Conservation (phyloP, 192 early-diverging fungal species). For the Backusella australiensis region DNA sequence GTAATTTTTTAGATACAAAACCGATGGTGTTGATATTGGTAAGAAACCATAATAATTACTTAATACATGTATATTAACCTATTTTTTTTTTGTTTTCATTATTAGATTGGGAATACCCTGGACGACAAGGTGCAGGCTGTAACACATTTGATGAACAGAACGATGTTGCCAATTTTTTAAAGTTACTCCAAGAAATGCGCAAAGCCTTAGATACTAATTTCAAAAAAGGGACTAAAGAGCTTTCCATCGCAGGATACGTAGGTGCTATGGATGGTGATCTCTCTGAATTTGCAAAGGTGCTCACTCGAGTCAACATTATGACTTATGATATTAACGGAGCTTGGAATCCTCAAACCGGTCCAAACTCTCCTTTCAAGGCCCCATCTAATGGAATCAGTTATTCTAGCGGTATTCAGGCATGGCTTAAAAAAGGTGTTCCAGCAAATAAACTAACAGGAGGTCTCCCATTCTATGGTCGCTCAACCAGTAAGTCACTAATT, state of each 20-base stretch:
- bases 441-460: slow-evolving; percentile 60
- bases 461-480: slow-evolving; percentile 60
- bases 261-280: slow-evolving; percentile 63
- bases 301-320: slow-evolving; percentile 72
- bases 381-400: slow-evolving; percentile 38
- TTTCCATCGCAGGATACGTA: slow-evolving; percentile 63
- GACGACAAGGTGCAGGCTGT: slow-evolving; percentile 58
- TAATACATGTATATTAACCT: not conserved
- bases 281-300: slow-evolving; percentile 51
- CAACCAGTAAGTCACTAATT: slow-evolving; percentile 29
- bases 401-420: slow-evolving; percentile 47
- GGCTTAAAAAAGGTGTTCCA: slow-evolving; percentile 59
- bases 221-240: slow-evolving; percentile 41
- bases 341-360: slow-evolving; percentile 55
- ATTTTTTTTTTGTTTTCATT: not conserved
- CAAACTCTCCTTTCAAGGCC: slow-evolving; percentile 47
- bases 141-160: slow-evolving; percentile 50
- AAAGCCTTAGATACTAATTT: slow-evolving; percentile 41
- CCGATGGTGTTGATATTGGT: slow-evolving; percentile 79
- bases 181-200: slow-evolving; percentile 58
- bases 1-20: slow-evolving; percentile 31
- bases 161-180: slow-evolving; percentile 62
- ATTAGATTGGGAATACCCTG: slow-evolving; percentile 62
- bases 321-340: slow-evolving; percentile 63
- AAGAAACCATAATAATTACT: not conserved